These are phyloP conservation scores for Aspergillus cavernicola DNA, from an alignment of 495 filamentous ascomycete genomes.

Conservation along the genomic window DNA sequence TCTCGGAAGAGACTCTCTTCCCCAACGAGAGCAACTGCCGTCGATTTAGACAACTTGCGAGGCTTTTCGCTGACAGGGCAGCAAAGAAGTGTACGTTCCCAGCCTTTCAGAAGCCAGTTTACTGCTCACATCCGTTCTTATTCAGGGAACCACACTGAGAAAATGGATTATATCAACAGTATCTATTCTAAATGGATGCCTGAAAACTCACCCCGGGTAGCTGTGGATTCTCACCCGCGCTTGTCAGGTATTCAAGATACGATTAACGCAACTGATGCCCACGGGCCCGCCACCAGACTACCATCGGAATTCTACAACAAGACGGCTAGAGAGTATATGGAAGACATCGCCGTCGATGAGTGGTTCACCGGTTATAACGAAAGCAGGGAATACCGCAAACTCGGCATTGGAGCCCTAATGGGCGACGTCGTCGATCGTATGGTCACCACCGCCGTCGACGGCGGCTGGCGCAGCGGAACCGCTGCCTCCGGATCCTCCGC, in stretches of 20 bases:
- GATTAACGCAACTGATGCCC: slow-evolving; percentile 81
- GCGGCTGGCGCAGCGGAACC: slow-evolving; percentile 51
- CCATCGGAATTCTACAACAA: slow-evolving; percentile 85
- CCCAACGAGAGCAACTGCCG: slow-evolving; percentile 86
- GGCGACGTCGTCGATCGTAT: slow-evolving; percentile 85
- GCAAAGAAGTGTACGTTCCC: slow-evolving; percentile 61
- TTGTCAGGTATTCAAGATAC: slow-evolving; percentile 92
- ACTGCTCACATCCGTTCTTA: not conserved
- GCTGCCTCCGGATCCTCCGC: slow-evolving; percentile 45
- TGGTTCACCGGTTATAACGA: slow-evolving; percentile 89
- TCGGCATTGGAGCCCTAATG: slow-evolving; percentile 81
- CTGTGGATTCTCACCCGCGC: slow-evolving; percentile 78
- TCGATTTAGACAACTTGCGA: slow-evolving; percentile 73
- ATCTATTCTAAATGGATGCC: slow-evolving; percentile 83
- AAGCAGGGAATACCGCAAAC: slow-evolving; percentile 73
- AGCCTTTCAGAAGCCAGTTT: not conserved
- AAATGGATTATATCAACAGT: slow-evolving; percentile 81
- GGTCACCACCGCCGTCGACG: slow-evolving; percentile 66
- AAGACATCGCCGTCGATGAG: slow-evolving; percentile 81
- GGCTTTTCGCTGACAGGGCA: slow-evolving; percentile 77
- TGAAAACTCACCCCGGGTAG: slow-evolving; percentile 57
- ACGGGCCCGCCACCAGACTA: slow-evolving; percentile 72
- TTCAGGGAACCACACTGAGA: slow-evolving; percentile 66
- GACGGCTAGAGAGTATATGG: slow-evolving; percentile 64
- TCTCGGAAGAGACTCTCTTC: slow-evolving; percentile 83